Evolutionary conservation across 2,329 filamentous ascomycete genomes (phyloP), one percentile per base, ranked within the genome.

Genomic region (Calonectria honghensis): DNA sequence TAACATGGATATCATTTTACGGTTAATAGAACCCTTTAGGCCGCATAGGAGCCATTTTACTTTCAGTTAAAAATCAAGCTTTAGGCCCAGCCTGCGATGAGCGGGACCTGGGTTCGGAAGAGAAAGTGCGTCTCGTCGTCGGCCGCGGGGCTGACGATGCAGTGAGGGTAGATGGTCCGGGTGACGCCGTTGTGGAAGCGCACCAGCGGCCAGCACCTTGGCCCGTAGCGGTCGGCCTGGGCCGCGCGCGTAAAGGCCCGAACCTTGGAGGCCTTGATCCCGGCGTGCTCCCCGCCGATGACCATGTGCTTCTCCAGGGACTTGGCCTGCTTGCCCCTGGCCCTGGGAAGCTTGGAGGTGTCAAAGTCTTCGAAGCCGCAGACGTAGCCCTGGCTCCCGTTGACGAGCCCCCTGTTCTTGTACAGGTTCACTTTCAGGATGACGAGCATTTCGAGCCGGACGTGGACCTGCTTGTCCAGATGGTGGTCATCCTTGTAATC

Each of bases 91-190:
- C 89, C 92, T 0, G 91, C 85, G 1, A 87, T 83, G 0, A 94
- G 85, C 0, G 92, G 92, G 7, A 94, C 87, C 79, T 93, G 92
- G 0, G 91, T 91, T n/a, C 92, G 32, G 32, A 9, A 35, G 9
- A 35, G 7, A 35, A 35, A 35, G 2, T 11, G 6, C 32, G 2
- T 35, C 32, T 9, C 32, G 11, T 35, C 11, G 2, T 35, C 32
- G 2, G 32, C 32, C 6, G 90, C 75, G 68, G 89, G 84, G 24
- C 84, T 86, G 35, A 90, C 82, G 13, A 86, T 85, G 78, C 89
- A 92, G 16, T 89, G 85, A 0, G 91, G 87, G 45, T 85, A 88
- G 32, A 93, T 90, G 0, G 87, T 87, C 3, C 83, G 81, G 3
- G 76, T 80, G 0, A 59, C 7, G 0, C 88, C 87, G 70, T 91